Evolutionary conservation across 2,329 filamentous ascomycete species (phyloP).

Genomic region (Hypoxylon sp.): DNA sequence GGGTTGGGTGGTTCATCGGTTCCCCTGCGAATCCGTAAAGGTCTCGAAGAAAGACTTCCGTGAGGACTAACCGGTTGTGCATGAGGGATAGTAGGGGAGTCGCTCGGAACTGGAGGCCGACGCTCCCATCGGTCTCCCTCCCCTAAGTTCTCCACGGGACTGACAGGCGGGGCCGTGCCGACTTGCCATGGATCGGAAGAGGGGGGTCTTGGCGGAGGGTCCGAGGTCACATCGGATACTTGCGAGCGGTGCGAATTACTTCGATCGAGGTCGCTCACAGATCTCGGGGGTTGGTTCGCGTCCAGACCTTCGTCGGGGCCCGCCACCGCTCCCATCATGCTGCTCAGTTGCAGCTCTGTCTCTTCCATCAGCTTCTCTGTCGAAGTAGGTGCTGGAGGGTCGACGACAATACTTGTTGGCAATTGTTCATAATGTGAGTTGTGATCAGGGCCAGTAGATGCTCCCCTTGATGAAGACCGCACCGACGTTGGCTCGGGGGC

Average conservation of each 20-base stretch:
- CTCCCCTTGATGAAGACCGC: constrained; percentile 30
- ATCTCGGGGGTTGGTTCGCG: constrained; percentile 37
- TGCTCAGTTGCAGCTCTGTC: constrained; percentile 47
- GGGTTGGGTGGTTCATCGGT: constrained; percentile 33
- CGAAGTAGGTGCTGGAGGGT: constrained; percentile 42
- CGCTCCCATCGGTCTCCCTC: constrained; percentile 47
- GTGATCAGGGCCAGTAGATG: constrained; percentile 36
- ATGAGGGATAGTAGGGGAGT: constrained; percentile 54
- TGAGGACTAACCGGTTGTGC: constrained; percentile 48
- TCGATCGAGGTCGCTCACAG: constrained; percentile 45
- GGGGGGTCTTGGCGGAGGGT: constrained; percentile 56
- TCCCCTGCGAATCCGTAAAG: constrained; percentile 33
- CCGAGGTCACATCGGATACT: constrained; percentile 47
- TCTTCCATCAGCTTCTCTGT: constrained; percentile 48
- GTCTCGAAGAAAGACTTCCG: constrained; percentile 30
- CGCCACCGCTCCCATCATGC: constrained; percentile 47
- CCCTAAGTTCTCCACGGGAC: constrained; percentile 37
- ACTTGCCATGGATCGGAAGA: constrained; percentile 62
- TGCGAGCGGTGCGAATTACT: constrained; percentile 48
- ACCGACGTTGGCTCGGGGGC: constrained; percentile 45
- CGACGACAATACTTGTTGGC: constrained; percentile 48
- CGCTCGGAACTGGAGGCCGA: constrained; percentile 45
- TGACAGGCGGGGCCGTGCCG: constrained; percentile 49
- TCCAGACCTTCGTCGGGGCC: constrained; percentile 48
- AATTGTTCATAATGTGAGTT: constrained; percentile 40